Conservation (phyloP, 148 eudicot species). For the Cornus kousa region DNA sequence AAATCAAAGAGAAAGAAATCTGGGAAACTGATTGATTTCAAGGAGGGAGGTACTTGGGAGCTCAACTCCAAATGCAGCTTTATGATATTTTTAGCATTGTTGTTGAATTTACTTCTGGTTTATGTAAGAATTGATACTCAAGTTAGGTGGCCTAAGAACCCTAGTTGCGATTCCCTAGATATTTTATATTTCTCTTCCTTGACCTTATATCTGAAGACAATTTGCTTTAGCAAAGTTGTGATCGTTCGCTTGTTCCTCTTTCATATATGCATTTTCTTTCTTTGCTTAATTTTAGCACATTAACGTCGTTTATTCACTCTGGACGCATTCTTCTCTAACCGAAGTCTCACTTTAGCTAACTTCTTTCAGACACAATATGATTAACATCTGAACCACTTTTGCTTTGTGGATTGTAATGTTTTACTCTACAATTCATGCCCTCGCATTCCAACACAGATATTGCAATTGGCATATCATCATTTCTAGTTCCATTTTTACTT, state of each 20-base stretch:
- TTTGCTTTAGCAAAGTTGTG: not conserved
- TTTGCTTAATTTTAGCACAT: not conserved
- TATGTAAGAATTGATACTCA: no score
- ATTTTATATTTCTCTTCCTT: not conserved
- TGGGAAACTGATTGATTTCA: not conserved
- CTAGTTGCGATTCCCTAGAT: not conserved
- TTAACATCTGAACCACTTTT: not conserved
- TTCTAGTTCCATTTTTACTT: not conserved
- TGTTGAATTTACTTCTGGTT: no score
- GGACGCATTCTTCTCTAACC: no score
- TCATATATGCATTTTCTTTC: not conserved
- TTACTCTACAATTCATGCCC: not conserved
- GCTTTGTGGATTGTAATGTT: not conserved
- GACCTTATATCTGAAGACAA: not conserved
- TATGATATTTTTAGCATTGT: no score
- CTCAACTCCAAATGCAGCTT: not conserved
- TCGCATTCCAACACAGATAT: not conserved
- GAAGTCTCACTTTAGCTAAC: no score
- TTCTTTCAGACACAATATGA: not conserved
- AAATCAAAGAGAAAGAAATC: not conserved
- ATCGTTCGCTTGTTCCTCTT: not conserved
- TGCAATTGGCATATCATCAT: not conserved
- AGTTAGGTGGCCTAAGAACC: no score
- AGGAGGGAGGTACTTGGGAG: not conserved
- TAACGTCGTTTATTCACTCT: not conserved